phyloP scores from a whole-genome alignment of 495 filamentous ascomycete species.

The Letharia lupina region DNA sequence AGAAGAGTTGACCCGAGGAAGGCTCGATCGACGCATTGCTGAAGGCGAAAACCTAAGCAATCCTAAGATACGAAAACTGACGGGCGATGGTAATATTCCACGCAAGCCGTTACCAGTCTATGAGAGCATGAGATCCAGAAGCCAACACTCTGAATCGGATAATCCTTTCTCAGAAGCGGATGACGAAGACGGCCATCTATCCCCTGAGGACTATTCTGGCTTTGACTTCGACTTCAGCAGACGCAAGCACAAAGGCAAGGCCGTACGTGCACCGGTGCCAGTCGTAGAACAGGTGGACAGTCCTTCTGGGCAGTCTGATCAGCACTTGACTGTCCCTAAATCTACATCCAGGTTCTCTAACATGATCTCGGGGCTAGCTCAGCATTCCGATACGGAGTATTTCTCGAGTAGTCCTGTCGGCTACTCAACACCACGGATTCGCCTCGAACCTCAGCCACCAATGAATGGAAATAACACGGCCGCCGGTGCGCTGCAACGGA shows the following conservation, averaged over 20 bases:
- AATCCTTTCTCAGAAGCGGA: slow-evolving; percentile 30
- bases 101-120: slow-evolving; percentile 25
- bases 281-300: slow-evolving; percentile 1
- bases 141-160: slow-evolving; percentile 18
- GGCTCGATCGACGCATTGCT: slow-evolving; percentile 19
- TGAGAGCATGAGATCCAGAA: slow-evolving; percentile 25
- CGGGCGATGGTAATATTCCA: slow-evolving; percentile 16
- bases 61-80: slow-evolving; percentile 20
- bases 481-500: slow-evolving; percentile 14
- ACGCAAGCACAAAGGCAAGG: slow-evolving; percentile 12
- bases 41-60: slow-evolving; percentile 23
- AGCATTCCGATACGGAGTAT: slow-evolving; percentile 22
- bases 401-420: slow-evolving; percentile 31
- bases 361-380: slow-evolving; percentile 20
- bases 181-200: slow-evolving; percentile 9
- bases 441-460: slow-evolving; percentile 23
- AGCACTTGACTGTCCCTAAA: not conserved
- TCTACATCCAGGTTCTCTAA: slow-evolving; percentile 16
- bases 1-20: slow-evolving; percentile 4
- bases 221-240: slow-evolving; percentile 21
- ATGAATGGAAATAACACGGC: slow-evolving; percentile 12
- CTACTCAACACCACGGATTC: slow-evolving; percentile 30
- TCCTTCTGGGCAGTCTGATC: not conserved
- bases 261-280: not conserved
- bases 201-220: slow-evolving; percentile 13